Evolutionary conservation across 495 filamentous ascomycete species (phyloP).

Genomic region (Bombardia bombarda): DNA sequence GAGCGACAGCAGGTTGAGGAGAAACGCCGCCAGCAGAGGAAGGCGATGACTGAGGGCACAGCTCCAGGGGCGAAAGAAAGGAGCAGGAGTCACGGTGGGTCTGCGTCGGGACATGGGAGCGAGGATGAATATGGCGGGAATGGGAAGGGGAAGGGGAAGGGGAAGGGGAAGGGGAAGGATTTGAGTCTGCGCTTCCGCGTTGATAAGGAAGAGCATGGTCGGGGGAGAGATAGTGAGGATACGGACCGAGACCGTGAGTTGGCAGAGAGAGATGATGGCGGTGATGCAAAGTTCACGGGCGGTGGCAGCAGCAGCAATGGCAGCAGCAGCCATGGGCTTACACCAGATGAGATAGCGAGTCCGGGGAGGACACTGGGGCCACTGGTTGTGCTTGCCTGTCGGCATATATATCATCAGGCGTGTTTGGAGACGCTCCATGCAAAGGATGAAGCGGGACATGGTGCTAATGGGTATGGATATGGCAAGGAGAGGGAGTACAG

Average conservation of each 20-base stretch:
- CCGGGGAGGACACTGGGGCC: constrained; percentile 34
- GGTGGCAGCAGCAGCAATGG: no score
- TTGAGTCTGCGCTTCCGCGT: constrained; percentile 9
- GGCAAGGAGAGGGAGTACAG: constrained; percentile 39
- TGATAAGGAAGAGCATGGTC: no score
- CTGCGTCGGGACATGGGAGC: background rate
- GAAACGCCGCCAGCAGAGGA: constrained; percentile 26
- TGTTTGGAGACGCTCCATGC: constrained; percentile 50
- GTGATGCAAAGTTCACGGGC: background rate
- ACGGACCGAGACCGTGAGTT: constrained; percentile 12
- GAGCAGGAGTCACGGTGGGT: no score
- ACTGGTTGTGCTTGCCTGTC: constrained; percentile 51
- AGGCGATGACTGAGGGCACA: no score
- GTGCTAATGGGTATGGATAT: constrained; percentile 21
- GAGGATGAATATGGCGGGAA: constrained; percentile 23
- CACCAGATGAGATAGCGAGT: constrained; percentile 9
- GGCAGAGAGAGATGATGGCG: background rate
- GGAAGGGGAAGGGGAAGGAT: constrained; percentile 27
- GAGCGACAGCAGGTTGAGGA: constrained; percentile 46
- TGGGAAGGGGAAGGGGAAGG: constrained; percentile 23
- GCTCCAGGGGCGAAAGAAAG: no score
- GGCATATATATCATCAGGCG: constrained; percentile 54
- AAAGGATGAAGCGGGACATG: constrained; percentile 22
- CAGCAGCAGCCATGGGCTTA: background rate
- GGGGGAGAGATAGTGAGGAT: no score